A percentile compares a stretch with the other conserved stretches of the same genome.
Conservation (phyloP, 2,329 filamentous ascomycete genomes). For the Cladosporium sp. region DNA sequence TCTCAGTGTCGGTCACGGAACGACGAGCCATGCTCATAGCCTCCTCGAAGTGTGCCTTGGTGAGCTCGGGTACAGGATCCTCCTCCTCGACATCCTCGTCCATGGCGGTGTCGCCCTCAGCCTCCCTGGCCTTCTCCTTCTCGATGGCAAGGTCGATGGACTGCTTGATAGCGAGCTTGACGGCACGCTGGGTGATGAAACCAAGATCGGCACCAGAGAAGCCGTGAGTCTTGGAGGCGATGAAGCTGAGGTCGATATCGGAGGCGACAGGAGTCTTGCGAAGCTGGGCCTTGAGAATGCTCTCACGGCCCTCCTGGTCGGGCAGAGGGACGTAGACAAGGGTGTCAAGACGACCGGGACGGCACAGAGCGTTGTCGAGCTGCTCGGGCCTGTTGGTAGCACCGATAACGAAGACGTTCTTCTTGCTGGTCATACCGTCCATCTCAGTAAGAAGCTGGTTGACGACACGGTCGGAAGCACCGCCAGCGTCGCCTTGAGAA, state of each 20-base stretch:
- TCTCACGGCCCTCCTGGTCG: slow-evolving; percentile 80
- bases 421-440: slow-evolving; percentile 99
- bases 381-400: slow-evolving; percentile 98
- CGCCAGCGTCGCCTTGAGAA: slow-evolving; percentile 90
- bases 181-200: slow-evolving; percentile 96
- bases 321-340: slow-evolving; percentile 97
- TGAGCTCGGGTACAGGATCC: slow-evolving; percentile 93
- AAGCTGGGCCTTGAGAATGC: slow-evolving; percentile 91
- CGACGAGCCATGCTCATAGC: slow-evolving; percentile 92
- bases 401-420: slow-evolving; percentile 99
- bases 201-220: slow-evolving; percentile 99
- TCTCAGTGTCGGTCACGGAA: slow-evolving; percentile 95
- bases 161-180: slow-evolving; percentile 99
- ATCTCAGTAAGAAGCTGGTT: slow-evolving; percentile 99
- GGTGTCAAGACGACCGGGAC: slow-evolving; percentile 96
- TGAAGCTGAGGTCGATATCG: slow-evolving; percentile 86
- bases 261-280: slow-evolving; percentile 91
- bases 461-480: slow-evolving; percentile 98
- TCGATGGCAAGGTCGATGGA: slow-evolving; percentile 86
- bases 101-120: slow-evolving; percentile 70
- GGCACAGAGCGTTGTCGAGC: slow-evolving; percentile 94
- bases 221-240: slow-evolving; percentile 94
- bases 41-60: slow-evolving; percentile 96
- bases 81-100: slow-evolving; percentile 68
- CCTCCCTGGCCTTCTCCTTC: slow-evolving; percentile 83